A percentile compares a stretch with the other conserved stretches of the same genome.
Conservation (phyloP, 352 stramenopile genomes). For the Saprolegnia diclina region DNA sequence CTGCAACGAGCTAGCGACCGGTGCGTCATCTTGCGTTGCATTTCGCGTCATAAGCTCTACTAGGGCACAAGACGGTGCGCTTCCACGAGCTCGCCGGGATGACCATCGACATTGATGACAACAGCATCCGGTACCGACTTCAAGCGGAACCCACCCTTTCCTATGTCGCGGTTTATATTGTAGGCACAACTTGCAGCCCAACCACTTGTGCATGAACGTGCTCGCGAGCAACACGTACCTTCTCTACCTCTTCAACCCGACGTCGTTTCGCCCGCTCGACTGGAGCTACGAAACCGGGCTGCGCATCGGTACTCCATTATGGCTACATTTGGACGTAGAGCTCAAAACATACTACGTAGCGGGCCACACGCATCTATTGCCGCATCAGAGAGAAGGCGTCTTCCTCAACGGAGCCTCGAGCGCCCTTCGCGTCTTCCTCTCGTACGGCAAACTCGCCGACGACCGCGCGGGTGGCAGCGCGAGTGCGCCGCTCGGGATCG, state of each 20-base stretch:
- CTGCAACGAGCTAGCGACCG: not conserved
- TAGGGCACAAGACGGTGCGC: conserved; percentile 44
- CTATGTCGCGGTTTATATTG: too few relatives aligned
- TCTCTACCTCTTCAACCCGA: conserved; percentile 83
- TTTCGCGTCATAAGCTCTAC: too few relatives aligned
- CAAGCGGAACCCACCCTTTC: conserved; percentile 29
- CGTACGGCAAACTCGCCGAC: conserved; percentile 61
- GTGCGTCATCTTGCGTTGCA: not conserved
- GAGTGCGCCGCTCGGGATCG: conserved; percentile 55
- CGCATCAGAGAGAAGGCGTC: conserved; percentile 65
- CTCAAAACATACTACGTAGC: too few relatives aligned
- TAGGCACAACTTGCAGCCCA: conserved; percentile 14
- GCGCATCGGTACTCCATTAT: conserved; percentile 50
- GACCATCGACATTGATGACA: conserved; percentile 82
- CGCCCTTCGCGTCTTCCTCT: conserved; percentile 74
- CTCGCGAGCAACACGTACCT: conserved; percentile 83
- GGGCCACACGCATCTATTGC: conserved; percentile 37
- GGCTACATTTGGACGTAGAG: too few relatives aligned
- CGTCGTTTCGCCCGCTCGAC: conserved; percentile 72
- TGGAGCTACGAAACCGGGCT: conserved; percentile 72
- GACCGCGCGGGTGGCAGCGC: conserved; percentile 45
- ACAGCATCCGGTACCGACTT: conserved; percentile 69
- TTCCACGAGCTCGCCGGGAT: conserved; percentile 81
- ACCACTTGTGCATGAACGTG: conserved; percentile 67
- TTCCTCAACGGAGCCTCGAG: conserved; percentile 70